Percentiles rank a stretch among this genome's conserved stretches.
phyloP scores from a whole-genome alignment of 345 rosid species.

The Passiflora organensis region DNA sequence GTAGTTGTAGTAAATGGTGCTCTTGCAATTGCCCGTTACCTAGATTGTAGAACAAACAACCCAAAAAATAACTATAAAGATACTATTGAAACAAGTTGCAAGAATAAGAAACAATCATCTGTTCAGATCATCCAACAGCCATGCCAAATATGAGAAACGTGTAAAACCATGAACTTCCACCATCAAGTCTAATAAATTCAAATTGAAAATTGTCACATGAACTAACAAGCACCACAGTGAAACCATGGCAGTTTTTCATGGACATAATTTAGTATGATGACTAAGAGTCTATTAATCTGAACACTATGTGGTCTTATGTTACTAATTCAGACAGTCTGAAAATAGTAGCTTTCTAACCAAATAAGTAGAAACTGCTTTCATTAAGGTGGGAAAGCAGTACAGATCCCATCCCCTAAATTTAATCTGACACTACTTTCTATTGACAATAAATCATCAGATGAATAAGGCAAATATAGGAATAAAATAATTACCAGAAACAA shows the following conservation, averaged over 20 bases:
- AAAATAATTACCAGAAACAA: constrained; percentile 59
- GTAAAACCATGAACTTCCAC: neutral
- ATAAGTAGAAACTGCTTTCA: neutral
- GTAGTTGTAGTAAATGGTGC: constrained; percentile 73
- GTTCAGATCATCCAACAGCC: neutral
- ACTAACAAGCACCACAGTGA: neutral
- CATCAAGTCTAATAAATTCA: neutral
- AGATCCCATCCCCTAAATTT: too few relatives aligned
- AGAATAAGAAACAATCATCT: neutral
- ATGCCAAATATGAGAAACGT: neutral
- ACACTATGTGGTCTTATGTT: neutral
- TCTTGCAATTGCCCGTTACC: constrained; percentile 67
- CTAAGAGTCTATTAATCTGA: neutral
- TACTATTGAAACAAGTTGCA: neutral
- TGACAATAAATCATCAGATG: neutral
- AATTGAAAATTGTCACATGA: too few relatives aligned
- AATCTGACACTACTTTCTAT: too few relatives aligned
- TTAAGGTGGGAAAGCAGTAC: too few relatives aligned
- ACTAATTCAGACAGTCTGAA: neutral
- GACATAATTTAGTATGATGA: neutral
- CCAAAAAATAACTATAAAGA: constrained; percentile 4
- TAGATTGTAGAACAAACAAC: constrained; percentile 43
- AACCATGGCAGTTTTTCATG: neutral
- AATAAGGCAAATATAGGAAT: neutral
- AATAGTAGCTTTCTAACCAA: neutral